Evolutionary conservation across 2,329 filamentous ascomycete genomes (phyloP).

Genomic region (Venturia pyrina): DNA sequence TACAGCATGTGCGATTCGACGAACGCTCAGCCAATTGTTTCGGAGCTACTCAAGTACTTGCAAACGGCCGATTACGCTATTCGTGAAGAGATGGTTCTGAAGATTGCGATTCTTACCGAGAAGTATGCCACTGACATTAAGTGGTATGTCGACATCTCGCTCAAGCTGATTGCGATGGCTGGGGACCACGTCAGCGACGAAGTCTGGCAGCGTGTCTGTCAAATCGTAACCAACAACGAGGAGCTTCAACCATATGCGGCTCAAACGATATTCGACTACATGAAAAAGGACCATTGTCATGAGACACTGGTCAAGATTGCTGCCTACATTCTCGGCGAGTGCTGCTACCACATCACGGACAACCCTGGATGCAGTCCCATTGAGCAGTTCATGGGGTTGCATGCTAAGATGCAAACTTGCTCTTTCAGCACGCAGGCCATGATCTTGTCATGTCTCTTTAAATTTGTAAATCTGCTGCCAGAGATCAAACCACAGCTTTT

Average conservation of each 20-base stretch:
- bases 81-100: conserved; percentile 97
- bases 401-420: conserved; percentile 79
- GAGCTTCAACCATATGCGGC: conserved; percentile 95
- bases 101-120: conserved; percentile 95
- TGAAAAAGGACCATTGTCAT: conserved; percentile 88
- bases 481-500: conserved; percentile 95
- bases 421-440: conserved; percentile 87
- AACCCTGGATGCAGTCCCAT: conserved; percentile 88
- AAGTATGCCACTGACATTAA: conserved; percentile 98
- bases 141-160: conserved; percentile 98
- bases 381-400: conserved; percentile 89
- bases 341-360: conserved; percentile 92
- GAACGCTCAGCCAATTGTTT: conserved; percentile 90
- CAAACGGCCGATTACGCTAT: conserved; percentile 97
- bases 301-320: conserved; percentile 98
- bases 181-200: conserved; percentile 98
- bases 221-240: conserved; percentile 98
- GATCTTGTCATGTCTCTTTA: conserved; percentile 90
- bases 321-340: conserved; percentile 90
- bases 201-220: conserved; percentile 97
- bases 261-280: conserved; percentile 82
- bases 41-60: conserved; percentile 85
- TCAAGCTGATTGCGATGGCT: conserved; percentile 89
- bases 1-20: conserved; percentile 99
- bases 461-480: conserved; percentile 95